These are phyloP conservation scores for Lepidium didymum DNA, from an alignment of 345 rosid species.

Conservation along the genomic window DNA sequence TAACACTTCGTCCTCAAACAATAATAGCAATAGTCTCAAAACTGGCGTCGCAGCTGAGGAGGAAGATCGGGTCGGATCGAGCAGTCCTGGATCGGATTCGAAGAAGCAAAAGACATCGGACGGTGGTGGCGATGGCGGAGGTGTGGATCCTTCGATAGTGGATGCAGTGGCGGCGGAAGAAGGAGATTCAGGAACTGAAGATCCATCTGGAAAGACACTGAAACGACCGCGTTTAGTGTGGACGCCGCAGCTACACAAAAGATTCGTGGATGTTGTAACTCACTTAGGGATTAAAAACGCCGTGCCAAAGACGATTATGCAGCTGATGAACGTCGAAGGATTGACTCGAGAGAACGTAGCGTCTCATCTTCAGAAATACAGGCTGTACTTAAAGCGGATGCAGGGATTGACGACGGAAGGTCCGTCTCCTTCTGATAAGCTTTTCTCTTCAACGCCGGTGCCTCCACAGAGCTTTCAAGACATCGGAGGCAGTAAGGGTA, in stretches of 20 bases:
- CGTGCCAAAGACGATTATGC: slow-evolving; percentile 98
- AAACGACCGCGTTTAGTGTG: slow-evolving; percentile 87
- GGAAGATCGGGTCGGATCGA: slow-evolving; percentile 47
- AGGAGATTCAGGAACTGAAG: slow-evolving; percentile 76
- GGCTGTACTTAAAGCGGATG: slow-evolving; percentile 87
- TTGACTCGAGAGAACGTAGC: slow-evolving; percentile 94
- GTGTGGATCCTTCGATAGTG: slow-evolving; percentile 48
- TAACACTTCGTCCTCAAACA: slow-evolving; percentile 10
- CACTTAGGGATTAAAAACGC: slow-evolving; percentile 90
- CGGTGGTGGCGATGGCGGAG: neutral
- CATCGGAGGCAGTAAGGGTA: slow-evolving; percentile 13
- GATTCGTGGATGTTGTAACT: slow-evolving; percentile 90
- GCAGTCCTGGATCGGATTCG: slow-evolving; percentile 51
- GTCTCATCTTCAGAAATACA: slow-evolving; percentile 85
- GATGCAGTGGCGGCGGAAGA: slow-evolving; percentile 36
- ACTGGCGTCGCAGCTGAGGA: slow-evolving; percentile 31
- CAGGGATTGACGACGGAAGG: slow-evolving; percentile 61
- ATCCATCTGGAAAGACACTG: slow-evolving; percentile 50
- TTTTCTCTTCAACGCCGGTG: slow-evolving; percentile 69
- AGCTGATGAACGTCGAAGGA: slow-evolving; percentile 96
- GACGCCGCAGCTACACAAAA: slow-evolving; percentile 97
- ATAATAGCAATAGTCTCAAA: slow-evolving; percentile 34
- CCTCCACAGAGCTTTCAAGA: slow-evolving; percentile 67
- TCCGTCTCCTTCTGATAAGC: slow-evolving; percentile 62
- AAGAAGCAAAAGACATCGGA: slow-evolving; percentile 57